Evolutionary conservation across 352 stramenopile species (phyloP).

Genomic region (Pythium sp.): DNA sequence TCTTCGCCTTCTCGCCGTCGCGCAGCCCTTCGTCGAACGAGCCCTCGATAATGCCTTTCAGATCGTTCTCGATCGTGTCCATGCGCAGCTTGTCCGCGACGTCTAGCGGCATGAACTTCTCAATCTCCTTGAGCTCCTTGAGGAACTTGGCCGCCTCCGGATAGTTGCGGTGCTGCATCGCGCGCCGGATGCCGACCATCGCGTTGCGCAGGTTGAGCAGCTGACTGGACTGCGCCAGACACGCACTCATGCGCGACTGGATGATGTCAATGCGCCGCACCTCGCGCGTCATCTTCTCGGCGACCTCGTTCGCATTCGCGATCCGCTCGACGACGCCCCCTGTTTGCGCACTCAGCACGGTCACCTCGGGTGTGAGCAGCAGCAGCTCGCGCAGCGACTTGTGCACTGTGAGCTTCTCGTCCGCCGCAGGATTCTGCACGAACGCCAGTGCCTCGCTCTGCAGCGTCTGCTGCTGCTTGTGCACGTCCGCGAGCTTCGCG

Average conservation of each 20-base stretch:
- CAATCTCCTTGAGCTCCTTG: slow-evolving; percentile 72
- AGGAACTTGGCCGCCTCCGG: slow-evolving; percentile 70
- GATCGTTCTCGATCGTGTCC: slow-evolving; percentile 82
- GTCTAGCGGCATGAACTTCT: slow-evolving; percentile 72
- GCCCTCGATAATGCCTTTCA: slow-evolving; percentile 74
- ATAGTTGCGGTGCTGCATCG: slow-evolving; percentile 75
- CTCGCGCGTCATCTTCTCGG: slow-evolving; percentile 86
- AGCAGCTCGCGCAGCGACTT: slow-evolving; percentile 49
- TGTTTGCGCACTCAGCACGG: slow-evolving; percentile 70
- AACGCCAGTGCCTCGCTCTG: slow-evolving; percentile 37
- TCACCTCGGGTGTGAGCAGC: slow-evolving; percentile 62
- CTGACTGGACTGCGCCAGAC: slow-evolving; percentile 63
- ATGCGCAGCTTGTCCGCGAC: slow-evolving; percentile 81
- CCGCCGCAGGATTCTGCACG: slow-evolving; percentile 28
- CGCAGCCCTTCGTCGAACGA: slow-evolving; percentile 59
- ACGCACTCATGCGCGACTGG: slow-evolving; percentile 67
- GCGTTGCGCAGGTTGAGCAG: slow-evolving; percentile 79
- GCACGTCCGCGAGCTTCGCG: slow-evolving; percentile 47
- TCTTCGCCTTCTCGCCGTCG: slow-evolving; percentile 32
- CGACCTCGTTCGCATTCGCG: slow-evolving; percentile 86
- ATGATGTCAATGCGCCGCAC: slow-evolving; percentile 79
- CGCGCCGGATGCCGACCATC: slow-evolving; percentile 62
- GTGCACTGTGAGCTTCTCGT: slow-evolving; percentile 56
- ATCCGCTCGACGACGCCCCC: slow-evolving; percentile 81
- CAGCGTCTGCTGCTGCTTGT: slow-evolving; percentile 40